These are phyloP conservation scores for Fusarium sp. DNA, from an alignment of 2,329 filamentous ascomycete species.

Conservation along the genomic window DNA sequence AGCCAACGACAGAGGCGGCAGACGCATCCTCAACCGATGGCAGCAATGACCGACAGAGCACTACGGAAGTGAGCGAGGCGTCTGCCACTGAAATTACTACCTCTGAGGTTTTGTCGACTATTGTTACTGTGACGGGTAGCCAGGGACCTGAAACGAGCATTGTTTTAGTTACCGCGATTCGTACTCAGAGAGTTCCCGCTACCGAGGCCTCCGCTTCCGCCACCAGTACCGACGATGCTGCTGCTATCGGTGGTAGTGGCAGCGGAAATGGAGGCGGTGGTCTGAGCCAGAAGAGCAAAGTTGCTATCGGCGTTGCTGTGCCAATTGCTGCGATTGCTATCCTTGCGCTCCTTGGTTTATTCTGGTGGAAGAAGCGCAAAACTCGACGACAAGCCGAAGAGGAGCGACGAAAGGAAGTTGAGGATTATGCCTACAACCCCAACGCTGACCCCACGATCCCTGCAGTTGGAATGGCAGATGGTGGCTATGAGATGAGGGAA, in stretches of 20 bases:
- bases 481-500: slow-evolving; percentile 79
- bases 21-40: slow-evolving; percentile 16
- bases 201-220: slow-evolving; percentile 30
- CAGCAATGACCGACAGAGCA: slow-evolving; percentile 23
- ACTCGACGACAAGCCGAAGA: slow-evolving; percentile 86
- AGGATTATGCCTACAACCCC: slow-evolving; percentile 98
- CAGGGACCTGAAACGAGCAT: slow-evolving; percentile 36
- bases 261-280: slow-evolving; percentile 50
- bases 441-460: slow-evolving; percentile 88
- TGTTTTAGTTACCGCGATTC: slow-evolving; percentile 43
- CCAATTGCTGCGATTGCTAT: slow-evolving; percentile 89
- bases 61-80: slow-evolving; percentile 6
- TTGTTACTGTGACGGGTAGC: slow-evolving; percentile 41
- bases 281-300: slow-evolving; percentile 74
- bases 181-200: slow-evolving; percentile 24
- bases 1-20: slow-evolving; percentile 20
- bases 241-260: slow-evolving; percentile 39
- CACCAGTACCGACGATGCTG: slow-evolving; percentile 43
- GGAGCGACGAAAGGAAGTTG: slow-evolving; percentile 91
- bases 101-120: slow-evolving; percentile 30
- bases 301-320: slow-evolving; percentile 92
- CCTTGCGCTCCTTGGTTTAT: slow-evolving; percentile 78
- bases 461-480: slow-evolving; percentile 59
- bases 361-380: slow-evolving; percentile 90
- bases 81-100: slow-evolving; percentile 22